Evolutionary conservation across 176 grass and related monocot species (phyloP), one percentile per base, ranked within the genome.

Genomic region (Saccharum officinarum): DNA sequence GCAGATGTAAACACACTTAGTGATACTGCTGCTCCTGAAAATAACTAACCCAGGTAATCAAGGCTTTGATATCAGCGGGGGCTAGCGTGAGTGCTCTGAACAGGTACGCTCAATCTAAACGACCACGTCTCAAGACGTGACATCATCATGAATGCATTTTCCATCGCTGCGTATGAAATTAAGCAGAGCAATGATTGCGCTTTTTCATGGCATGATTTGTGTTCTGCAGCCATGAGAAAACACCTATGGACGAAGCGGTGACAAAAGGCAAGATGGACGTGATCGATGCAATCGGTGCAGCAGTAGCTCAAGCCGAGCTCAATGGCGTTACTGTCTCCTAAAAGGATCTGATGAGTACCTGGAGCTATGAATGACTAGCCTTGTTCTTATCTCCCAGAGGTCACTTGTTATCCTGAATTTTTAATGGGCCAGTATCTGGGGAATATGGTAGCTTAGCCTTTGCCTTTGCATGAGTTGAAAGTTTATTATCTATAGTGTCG

Each of bases 241-340:
- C 92, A 55, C 97, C 97, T 38, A 90, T 95, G 87, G 97, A 94
- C 84, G 97, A 99, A 89, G 97, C 92, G 17, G 92, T 96, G 75
- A 87, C 42, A 39, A 89, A 70, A 9, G 92, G 97, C 69, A 94
- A 94, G 89, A 79, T 94, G 97, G 94, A 99, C 42, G 93, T 96
- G 83, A 69, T 99, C 12, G 94, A 94, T 69, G 92, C 91, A 36
- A 94, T 99, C 67, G 71, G 86, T 54, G 84, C 90, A 0, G 88
- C 93, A 23, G 89, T 92, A 22, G 88, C 93, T 45, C 92, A 96
- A 83, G 88, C 91, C 23, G 97, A 99, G 64, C 90, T 99, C 2
- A 79, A 88, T 61, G 86, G 85, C 31, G 79, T 94, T 73, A 86
- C 50, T 75, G 84, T 99, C 74, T 92, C 93, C 73, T 98, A 89